Base-by-base conservation (phyloP, 2,329 filamentous ascomycete species). In the Amesomyces nigricolor region DNA sequence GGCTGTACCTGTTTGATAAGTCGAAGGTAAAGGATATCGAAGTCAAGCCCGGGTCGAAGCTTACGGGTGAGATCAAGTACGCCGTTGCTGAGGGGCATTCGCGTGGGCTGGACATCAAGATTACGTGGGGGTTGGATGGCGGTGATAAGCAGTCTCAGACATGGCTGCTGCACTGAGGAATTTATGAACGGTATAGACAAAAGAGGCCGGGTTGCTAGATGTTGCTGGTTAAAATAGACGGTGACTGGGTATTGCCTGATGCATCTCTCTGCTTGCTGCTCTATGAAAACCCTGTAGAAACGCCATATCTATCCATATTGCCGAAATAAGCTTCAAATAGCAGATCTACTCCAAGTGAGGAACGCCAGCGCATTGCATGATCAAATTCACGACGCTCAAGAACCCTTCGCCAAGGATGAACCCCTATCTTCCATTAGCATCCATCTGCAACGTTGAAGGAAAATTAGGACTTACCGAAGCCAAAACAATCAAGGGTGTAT, bases 351-450 rank as follows among this genome's bases (percentile, higher is more conserved):
- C 8, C 17, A 65, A 56, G 59, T 64, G 62, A 45, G 63, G 63
- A 56, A 65, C 62, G 17, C 62, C 62, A 37, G 46, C 53, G 53
- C 62, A 63, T 54, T 95, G 90, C 66, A 99, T 74, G 8, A 88
- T 73, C 53, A 99, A 72, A 68, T 96, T 97, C 26, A 94, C 79
- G 65, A 99, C 96, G 67, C 91, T 96, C 61, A 96, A 75, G 61
- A 97, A 83, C 0, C 92, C 92, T 70, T 97, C 92, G 0, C 92
- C 91, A 7, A 99, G 76, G 61, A 99, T 96, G 58, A 97, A 83
- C 0, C 94, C 94, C 79, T 83, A 35, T 4, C 54, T 14, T 6
- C 35, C 13, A 43, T 60, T 19, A 64, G 53, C 19, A 13, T 10
- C 2, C 17, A 14, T 7, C 14, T 11, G 7, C 42, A 51, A n/a